These are phyloP conservation scores for Dactylis glomerata DNA, from an alignment of 176 grass and related monocot species.

Conservation along the genomic window DNA sequence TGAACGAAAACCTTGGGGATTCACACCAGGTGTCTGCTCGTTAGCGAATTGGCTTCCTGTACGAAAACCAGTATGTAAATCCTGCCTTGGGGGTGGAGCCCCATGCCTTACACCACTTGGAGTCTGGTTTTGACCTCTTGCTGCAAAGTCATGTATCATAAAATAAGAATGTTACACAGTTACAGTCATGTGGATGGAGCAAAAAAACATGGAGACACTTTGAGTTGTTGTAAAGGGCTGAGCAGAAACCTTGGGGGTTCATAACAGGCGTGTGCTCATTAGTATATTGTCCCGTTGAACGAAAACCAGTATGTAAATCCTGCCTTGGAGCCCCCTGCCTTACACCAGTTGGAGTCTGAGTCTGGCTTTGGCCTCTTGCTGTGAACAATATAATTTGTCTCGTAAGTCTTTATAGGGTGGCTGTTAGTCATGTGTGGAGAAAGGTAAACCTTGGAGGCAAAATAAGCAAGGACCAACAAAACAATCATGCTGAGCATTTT, in stretches of 20 bases:
- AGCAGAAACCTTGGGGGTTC: conserved; percentile 40
- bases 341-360: conserved; percentile 27
- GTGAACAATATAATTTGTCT: conserved; percentile 23
- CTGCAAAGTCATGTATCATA: conserved; percentile 39
- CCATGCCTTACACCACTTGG: conserved; percentile 36
- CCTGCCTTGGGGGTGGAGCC: conserved; percentile 47
- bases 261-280: conserved; percentile 46
- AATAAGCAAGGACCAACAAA: background rate
- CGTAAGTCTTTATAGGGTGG: background rate
- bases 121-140: conserved; percentile 58
- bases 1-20: conserved; percentile 45
- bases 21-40: conserved; percentile 38
- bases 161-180: too few species aligned
- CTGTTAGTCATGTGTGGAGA: background rate
- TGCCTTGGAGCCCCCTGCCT: conserved; percentile 45
- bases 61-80: conserved; percentile 42
- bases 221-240: conserved; percentile 28
- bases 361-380: conserved; percentile 71
- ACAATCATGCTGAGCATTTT: background rate
- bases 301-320: conserved; percentile 46
- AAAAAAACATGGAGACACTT: conserved; percentile 11
- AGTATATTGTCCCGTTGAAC: conserved; percentile 52
- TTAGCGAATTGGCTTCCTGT: conserved; percentile 56
- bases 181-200: background rate
- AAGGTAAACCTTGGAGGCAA: background rate